A percentile compares a stretch with the other conserved stretches of the same genome.
Evolutionary conservation across 225 moss, liverwort and hornwort genomes (phyloP).

Genomic region (Bryum argenteum): DNA sequence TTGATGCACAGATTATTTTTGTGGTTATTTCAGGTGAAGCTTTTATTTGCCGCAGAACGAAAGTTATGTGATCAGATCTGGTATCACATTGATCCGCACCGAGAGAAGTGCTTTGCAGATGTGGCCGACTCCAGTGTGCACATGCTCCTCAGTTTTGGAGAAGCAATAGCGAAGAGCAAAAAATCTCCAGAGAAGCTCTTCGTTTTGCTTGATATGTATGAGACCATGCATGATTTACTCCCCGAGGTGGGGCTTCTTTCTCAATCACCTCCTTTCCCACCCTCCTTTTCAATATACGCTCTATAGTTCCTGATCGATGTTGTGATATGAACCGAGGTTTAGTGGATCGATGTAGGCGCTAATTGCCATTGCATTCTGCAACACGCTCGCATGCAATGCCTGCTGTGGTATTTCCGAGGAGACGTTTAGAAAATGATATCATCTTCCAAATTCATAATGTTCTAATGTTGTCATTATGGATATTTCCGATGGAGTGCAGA

Average conservation of each 20-base stretch:
- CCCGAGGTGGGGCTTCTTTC: slow-evolving; percentile 53
- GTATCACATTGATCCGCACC: slow-evolving; percentile 72
- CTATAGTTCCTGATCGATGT: background rate
- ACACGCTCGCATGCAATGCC: slow-evolving; percentile 8
- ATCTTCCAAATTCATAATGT: slow-evolving; percentile 14
- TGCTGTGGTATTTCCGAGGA: background rate
- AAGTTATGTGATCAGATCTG: slow-evolving; percentile 87
- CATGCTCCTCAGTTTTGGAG: slow-evolving; percentile 81
- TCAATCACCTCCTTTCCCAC: slow-evolving; percentile 1
- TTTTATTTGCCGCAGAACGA: slow-evolving; percentile 74
- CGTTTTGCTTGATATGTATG: slow-evolving; percentile 82
- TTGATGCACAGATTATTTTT: slow-evolving; percentile 15
- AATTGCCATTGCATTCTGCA: background rate
- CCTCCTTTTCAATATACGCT: slow-evolving; percentile 6
- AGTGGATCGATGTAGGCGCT: background rate
- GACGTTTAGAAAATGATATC: background rate
- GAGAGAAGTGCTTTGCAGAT: slow-evolving; percentile 76
- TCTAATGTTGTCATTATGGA: slow-evolving; percentile 13
- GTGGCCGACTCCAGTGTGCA: slow-evolving; percentile 75
- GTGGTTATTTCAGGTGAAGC: slow-evolving; percentile 62
- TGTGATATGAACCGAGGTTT: background rate
- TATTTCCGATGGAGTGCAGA: slow-evolving; percentile 41
- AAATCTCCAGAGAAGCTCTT: slow-evolving; percentile 79
- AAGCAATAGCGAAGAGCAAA: slow-evolving; percentile 77
- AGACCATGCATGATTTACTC: slow-evolving; percentile 80